phyloP scores from a whole-genome alignment of 352 stramenopile genomes.

The Achlya hypogyna region DNA sequence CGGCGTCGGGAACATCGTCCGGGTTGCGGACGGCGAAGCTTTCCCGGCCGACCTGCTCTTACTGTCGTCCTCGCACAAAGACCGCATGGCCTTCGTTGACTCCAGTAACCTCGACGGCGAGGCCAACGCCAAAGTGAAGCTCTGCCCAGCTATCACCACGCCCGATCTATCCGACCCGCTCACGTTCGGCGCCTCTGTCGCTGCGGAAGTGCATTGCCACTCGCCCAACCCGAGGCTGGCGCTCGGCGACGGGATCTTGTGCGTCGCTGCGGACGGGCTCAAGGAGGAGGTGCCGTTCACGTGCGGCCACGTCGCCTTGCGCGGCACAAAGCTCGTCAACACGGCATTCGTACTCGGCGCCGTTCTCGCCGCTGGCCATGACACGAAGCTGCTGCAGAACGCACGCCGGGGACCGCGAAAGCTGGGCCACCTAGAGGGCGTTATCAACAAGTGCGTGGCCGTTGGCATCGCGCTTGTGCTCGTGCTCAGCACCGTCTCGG shows the following conservation, averaged over 20 bases:
- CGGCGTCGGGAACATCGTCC: conserved; percentile 77
- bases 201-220: conserved; percentile 57
- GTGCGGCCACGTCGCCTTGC: conserved; percentile 68
- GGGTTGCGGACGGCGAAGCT: conserved; percentile 76
- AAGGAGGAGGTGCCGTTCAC: conserved; percentile 54
- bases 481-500: neutral
- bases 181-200: conserved; percentile 38
- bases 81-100: conserved; percentile 59
- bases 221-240: conserved; percentile 66
- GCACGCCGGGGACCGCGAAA: conserved; percentile 75
- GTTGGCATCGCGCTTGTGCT: conserved; percentile 71
- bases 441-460: conserved; percentile 68
- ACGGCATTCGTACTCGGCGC: conserved; percentile 75
- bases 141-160: conserved; percentile 50
- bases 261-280: conserved; percentile 6
- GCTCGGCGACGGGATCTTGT: conserved; percentile 61
- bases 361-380: conserved; percentile 60
- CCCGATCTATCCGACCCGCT: conserved; percentile 28
- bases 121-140: conserved; percentile 65
- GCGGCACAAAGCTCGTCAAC: conserved; percentile 73
- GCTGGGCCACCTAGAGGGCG: conserved; percentile 62
- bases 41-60: conserved; percentile 89
- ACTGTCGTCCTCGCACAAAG: conserved; percentile 69
- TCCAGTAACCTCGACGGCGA: conserved; percentile 74
- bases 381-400: conserved; percentile 76